Base-by-base conservation (phyloP, 225 moss, liverwort and hornwort species). In the Sphagnum tenellum region DNA sequence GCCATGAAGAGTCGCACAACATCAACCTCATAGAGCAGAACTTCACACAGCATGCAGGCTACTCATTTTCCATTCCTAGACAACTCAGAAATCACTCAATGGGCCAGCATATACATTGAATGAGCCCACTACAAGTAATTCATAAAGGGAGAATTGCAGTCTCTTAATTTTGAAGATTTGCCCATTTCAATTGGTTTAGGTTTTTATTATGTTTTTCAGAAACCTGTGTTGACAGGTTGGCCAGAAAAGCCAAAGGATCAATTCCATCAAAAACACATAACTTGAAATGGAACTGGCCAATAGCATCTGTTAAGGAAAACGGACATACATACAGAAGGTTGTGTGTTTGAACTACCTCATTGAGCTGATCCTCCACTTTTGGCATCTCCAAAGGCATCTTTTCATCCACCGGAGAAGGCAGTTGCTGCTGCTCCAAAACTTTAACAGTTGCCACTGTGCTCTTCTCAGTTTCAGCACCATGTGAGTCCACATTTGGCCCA, bases 361-460 rank as follows among this genome's bases (percentile, higher is more conserved):
- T 50, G 9, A 67, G 67, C 59, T 67, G 67, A 57, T 67, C 67
- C 46, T 67, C 67, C 57, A 67, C 48, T 47, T 5, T 59, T 49
- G 57, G 67, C 12, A 48, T 9, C 13, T 50, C 47, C 8, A 47
- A 57, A 12, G 14, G 12, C 10, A 6, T 46, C n/a, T 46, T 7
- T 13, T 58, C 48, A n/a, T 47, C 57, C 4, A 48, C 45, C 47
- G 65, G 29, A 52, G 44, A 51, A 6, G 49, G 45, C 4, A 47
- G 67, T 13, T 47, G n/a, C 46, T 57, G 57, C 5, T 12, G 11
- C 9, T 12, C 54, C 9, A 59, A 12, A 3, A 11, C 45, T 47
- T 57, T 47, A 48, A 47, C 56, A 47, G 6, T 59, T 57, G 9
- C 56, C 9, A 8, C 12, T 45, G 61, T 3, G 4, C 9, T 45